Conservation (phyloP, 2,329 filamentous ascomycete species). For the Elsinoe ampelina region DNA sequence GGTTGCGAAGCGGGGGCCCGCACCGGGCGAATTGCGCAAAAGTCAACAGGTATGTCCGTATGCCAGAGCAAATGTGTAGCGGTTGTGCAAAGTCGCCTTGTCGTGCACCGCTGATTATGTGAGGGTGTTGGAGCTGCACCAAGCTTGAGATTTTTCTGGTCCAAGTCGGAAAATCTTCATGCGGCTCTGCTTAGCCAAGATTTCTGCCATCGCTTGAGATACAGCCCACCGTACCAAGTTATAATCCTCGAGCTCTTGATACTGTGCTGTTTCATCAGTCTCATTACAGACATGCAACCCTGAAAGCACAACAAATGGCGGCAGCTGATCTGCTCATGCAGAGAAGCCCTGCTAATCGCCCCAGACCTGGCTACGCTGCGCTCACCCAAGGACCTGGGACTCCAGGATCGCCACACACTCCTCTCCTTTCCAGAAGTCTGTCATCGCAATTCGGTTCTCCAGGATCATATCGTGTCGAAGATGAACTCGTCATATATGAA, state of each 20-base stretch:
- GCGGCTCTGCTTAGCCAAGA: constrained; percentile 5
- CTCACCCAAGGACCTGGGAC: constrained; percentile 39
- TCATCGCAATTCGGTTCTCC: constrained; percentile 51
- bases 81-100: not conserved
- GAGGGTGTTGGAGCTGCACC: not conserved
- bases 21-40: not conserved
- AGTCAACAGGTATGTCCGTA: not conserved
- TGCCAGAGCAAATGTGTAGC: not conserved
- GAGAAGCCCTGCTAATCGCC: constrained; percentile 13
- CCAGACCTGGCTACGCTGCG: constrained; percentile 22
- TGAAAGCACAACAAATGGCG: constrained; percentile 1
- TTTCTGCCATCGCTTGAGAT: not conserved
- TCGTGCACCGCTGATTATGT: not conserved
- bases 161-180: constrained; percentile 12
- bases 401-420: constrained; percentile 47
- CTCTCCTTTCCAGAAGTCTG: constrained; percentile 51
- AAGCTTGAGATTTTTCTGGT: constrained; percentile 8
- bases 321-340: constrained; percentile 13
- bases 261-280: not conserved
- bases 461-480: constrained; percentile 49
- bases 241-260: not conserved
- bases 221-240: not conserved
- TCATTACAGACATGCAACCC: not conserved
- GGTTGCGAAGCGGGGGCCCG: constrained; percentile 14
- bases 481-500: constrained; percentile 77